Evolutionary conservation across 495 filamentous ascomycete genomes (phyloP).

Genomic region (Lepraria neglecta): DNA sequence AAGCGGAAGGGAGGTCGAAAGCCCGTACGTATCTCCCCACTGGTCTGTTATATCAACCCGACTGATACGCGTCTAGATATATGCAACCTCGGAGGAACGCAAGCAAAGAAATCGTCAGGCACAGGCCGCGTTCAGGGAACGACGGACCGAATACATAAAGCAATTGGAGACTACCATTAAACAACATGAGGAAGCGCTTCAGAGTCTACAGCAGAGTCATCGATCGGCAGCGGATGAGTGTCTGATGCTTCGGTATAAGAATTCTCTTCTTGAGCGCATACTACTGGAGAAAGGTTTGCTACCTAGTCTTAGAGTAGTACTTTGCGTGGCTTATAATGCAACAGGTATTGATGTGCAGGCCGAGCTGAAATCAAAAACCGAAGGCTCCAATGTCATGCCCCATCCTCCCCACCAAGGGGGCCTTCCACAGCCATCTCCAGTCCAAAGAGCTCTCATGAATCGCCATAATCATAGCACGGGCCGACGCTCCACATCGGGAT

Average conservation of each 20-base stretch:
- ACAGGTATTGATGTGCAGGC: slow-evolving; percentile 95
- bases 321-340: slow-evolving; percentile 21
- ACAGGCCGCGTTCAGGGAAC: slow-evolving; percentile 92
- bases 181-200: slow-evolving; percentile 88
- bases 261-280: slow-evolving; percentile 90
- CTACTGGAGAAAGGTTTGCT: slow-evolving; percentile 83
- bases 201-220: slow-evolving; percentile 88
- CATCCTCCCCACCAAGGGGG: slow-evolving; percentile 56
- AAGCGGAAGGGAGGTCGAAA: slow-evolving; percentile 97
- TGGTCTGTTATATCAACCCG: background rate
- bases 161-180: slow-evolving; percentile 97
- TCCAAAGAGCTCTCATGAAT: slow-evolving; percentile 68
- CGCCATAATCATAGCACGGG: slow-evolving; percentile 52
- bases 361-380: slow-evolving; percentile 82
- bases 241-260: slow-evolving; percentile 97
- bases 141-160: slow-evolving; percentile 98
- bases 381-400: slow-evolving; percentile 61
- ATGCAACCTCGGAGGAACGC: slow-evolving; percentile 95
- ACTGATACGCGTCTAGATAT: slow-evolving; percentile 55
- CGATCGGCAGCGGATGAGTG: slow-evolving; percentile 94
- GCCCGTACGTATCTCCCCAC: slow-evolving; percentile 53
- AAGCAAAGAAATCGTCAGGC: slow-evolving; percentile 97
- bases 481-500: slow-evolving; percentile 60
- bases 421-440: slow-evolving; percentile 55
- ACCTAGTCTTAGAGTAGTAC: background rate